Evolutionary conservation across 2,329 filamentous ascomycete species (phyloP).

Genomic region (Scleromitrula shiraiana): DNA sequence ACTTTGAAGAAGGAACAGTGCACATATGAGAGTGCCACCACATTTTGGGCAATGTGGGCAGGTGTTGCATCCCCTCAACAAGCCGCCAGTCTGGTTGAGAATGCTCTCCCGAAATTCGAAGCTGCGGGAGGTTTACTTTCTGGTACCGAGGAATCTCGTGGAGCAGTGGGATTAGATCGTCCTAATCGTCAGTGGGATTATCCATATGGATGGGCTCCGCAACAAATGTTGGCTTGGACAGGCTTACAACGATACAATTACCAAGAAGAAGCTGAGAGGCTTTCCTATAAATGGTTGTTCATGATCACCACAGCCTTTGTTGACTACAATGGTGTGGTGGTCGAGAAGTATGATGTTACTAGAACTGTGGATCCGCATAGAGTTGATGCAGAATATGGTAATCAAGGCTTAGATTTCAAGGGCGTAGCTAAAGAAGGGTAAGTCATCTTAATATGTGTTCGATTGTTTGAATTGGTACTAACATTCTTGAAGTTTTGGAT

Average conservation of each 20-base stretch:
- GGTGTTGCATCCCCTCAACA: constrained; percentile 79
- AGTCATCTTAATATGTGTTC: constrained; percentile 34
- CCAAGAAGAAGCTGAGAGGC: constrained; percentile 75
- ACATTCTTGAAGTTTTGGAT: constrained; percentile 70
- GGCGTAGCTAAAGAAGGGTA: constrained; percentile 93
- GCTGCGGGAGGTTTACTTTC: constrained; percentile 80
- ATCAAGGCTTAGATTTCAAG: constrained; percentile 92
- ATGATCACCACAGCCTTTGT: constrained; percentile 99
- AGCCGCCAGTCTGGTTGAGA: constrained; percentile 72
- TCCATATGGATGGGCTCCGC: constrained; percentile 95
- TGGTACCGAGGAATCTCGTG: constrained; percentile 83
- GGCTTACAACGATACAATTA: constrained; percentile 89
- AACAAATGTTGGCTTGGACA: constrained; percentile 97
- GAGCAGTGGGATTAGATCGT: constrained; percentile 66
- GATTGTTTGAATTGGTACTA: constrained; percentile 11
- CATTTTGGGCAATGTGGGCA: constrained; percentile 97
- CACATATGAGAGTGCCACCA: constrained; percentile 84
- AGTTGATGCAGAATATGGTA: constrained; percentile 95
- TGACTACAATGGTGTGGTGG: constrained; percentile 95
- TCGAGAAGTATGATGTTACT: constrained; percentile 98
- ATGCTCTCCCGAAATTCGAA: constrained; percentile 81
- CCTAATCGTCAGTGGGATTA: constrained; percentile 98
- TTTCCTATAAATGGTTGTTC: constrained; percentile 94
- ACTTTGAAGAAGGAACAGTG: constrained; percentile 73
- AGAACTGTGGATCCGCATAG: constrained; percentile 81